Evolutionary conservation across 305 asterid genomes (phyloP).

Genomic region (Solanum aculeatissimum): DNA sequence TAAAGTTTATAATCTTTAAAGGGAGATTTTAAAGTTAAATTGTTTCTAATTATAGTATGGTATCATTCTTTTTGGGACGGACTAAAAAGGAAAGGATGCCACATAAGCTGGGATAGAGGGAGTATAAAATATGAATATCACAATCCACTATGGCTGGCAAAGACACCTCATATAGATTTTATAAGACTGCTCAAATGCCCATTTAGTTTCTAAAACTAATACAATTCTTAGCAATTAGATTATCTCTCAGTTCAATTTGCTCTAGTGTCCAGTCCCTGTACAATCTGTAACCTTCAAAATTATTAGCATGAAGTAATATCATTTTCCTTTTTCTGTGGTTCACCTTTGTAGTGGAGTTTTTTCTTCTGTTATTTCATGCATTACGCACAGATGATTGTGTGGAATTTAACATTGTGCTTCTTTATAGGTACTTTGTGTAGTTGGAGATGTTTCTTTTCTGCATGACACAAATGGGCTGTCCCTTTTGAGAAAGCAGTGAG

Average conservation of each 20-base stretch:
- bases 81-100: too few species aligned
- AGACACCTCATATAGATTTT: not conserved
- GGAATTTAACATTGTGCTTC: not conserved
- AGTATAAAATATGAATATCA: not conserved
- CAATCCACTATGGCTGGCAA: not conserved
- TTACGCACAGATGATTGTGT: conserved; percentile 56
- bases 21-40: too few species aligned
- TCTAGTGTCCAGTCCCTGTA: not conserved
- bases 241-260: not conserved
- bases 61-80: too few species aligned
- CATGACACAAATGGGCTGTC: conserved; percentile 96
- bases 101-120: too few species aligned
- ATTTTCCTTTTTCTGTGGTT: not conserved
- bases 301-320: not conserved
- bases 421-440: conserved; percentile 65
- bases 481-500: conserved; percentile 57
- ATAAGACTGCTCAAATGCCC: not conserved
- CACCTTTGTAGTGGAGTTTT: not conserved
- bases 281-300: not conserved
- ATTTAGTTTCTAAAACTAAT: not conserved
- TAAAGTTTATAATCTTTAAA: too few species aligned
- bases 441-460: conserved; percentile 92
- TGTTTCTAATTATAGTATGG: too few species aligned
- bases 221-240: not conserved
- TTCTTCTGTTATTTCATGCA: not conserved